Evolutionary conservation across 768 basidiomycete species (phyloP), one percentile per base, ranked within the genome.

Genomic region (Amylocystis lapponica): DNA sequence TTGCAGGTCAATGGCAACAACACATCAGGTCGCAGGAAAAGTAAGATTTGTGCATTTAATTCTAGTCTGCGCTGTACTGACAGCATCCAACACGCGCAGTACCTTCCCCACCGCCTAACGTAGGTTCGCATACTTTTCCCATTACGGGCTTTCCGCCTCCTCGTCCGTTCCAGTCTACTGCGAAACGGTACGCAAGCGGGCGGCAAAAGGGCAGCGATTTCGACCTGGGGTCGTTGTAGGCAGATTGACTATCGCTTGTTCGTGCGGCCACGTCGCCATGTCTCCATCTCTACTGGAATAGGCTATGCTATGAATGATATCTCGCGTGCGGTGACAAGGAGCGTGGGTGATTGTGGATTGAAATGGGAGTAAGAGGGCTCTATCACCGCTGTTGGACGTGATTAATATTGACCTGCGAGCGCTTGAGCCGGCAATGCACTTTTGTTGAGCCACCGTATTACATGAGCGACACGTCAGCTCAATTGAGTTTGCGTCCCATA

Each of bases 121-220:
- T 73, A 31, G 86, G 86, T 8, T 60, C 71, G 19, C 83, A 87
- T 55, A 80, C 71, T 13, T 92, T 89, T 58, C 86, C 86, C 6
- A 75, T 81, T n/a, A 65, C 69, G 12, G 86, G 81, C 39, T 89
- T 91, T 58, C 89, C 89, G 1, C 79, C 80, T 12, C 89, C 89
- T 4, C 76, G 86, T 30, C 68, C 69, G 21, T 91, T 89, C 60
- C 58, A 59, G 27, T 55, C 61, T 5, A 66, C 58, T 25, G 52
- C 59, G 22, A 83, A 72, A 56, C 66, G 68, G 31, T 93, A 93
- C 57, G 65, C 62, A 11, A 81, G 79, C 56, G 83, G 85, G 23
- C 78, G 80, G 40, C 65, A 69, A 53, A 71, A 70, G 44, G 89
- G 89, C n/a, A 80, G 83, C 53, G 72, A 77, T 43, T 90, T 89